Evolutionary conservation across 169 alveolate genomes (phyloP), one percentile per base, ranked within the genome.

Genomic region (Sarcocystis neurona): DNA sequence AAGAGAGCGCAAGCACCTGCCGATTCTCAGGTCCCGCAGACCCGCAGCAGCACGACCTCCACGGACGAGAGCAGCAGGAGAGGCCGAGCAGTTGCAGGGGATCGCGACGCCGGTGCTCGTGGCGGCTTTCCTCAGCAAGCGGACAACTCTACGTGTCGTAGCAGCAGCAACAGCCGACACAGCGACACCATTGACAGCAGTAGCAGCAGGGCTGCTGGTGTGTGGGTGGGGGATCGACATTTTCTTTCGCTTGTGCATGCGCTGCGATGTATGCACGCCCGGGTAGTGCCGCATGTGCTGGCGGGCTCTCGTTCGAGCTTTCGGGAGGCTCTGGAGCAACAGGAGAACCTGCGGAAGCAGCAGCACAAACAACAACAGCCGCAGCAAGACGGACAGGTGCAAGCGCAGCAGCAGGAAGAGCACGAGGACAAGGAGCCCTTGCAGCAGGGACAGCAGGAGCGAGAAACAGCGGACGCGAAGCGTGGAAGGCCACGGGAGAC

Each of bases 241-340:
- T 72, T 72, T 18, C 56, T 72, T 6, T 15, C 58, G 10, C 30
- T 37, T 6, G 27, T 72, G 6, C 82, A 34, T 10, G 53, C 82
- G 6, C 53, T 72, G 48, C 82, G 82, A 1, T 12, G 30, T 2
- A 48, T 72, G 47, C 82, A 72, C 41, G 34, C 82, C 8, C 82
- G 82, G 39, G 53, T 72, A 34, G 37, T 72, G 39, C 34, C 82
- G 30, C 82, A 5, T 2, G 82, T 72, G 39, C 56, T 72, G 2
- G 82, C 58, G n/a, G 82, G 82, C 12, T 30, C 34, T n/a, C 82
- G 82, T 5, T 56, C 34, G 56, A 48, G 41, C 56, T 72, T 41
- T 39, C 82, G 41, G 41, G 82, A 72, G 34, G 43, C 75, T 3
- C 2, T 10, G 43, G 6, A 5, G 43, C 44, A 27, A 10, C 75